A percentile compares a stretch with the other conserved stretches of the same genome.
Evolutionary conservation across 2,329 filamentous ascomycete species (phyloP).

Genomic region (Diaporthe capsici): DNA sequence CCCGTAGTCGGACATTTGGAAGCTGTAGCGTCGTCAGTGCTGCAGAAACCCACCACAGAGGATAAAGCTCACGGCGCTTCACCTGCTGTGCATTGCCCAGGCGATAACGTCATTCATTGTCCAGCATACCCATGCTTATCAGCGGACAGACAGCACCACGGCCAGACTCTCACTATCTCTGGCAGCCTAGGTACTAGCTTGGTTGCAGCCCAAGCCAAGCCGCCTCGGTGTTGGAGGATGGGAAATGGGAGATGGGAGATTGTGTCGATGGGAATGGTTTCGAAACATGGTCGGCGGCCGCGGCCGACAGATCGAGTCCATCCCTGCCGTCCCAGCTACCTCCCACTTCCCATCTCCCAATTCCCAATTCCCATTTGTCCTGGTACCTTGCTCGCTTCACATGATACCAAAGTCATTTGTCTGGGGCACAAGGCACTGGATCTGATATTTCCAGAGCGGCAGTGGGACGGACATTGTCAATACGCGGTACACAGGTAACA

Average conservation of each 20-base stretch:
- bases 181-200: background rate
- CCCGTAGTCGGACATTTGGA: background rate
- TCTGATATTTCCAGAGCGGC: background rate
- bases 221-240: background rate
- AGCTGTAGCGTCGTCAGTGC: conserved; percentile 10
- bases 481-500: background rate
- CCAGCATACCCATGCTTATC: conserved; percentile 13
- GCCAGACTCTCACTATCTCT: background rate
- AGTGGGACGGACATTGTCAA: background rate
- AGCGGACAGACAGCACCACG: background rate
- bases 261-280: conserved; percentile 15
- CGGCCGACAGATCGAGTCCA: conserved; percentile 19
- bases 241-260: conserved; percentile 1
- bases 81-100: background rate
- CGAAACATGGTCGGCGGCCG: conserved; percentile 23
- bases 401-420: background rate
- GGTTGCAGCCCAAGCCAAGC: conserved; percentile 13
- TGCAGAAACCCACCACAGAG: conserved; percentile 1
- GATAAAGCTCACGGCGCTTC: conserved; percentile 20
- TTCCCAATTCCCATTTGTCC: background rate
- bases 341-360: background rate
- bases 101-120: conserved; percentile 20
- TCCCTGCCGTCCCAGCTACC: background rate
- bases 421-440: background rate
- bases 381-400: background rate